Conservation (phyloP, 208 protist species). For the Novymonas esmeraldas region DNA sequence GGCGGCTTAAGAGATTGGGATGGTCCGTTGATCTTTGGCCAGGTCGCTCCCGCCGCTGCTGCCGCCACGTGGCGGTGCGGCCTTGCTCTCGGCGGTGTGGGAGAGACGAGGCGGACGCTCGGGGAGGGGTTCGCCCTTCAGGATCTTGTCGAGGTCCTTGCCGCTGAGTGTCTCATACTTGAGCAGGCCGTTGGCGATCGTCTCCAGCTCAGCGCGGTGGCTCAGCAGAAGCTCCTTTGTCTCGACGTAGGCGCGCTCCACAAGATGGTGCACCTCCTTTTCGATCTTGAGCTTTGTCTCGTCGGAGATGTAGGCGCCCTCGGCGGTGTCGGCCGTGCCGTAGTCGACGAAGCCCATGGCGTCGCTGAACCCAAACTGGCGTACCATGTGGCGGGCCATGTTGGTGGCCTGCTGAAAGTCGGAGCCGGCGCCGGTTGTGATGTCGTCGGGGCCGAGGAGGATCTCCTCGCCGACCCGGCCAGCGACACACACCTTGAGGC, state of each 20-base stretch:
- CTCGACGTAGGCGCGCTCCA: constrained; percentile 78
- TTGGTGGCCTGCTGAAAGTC: constrained; percentile 93
- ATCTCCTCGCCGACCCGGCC: constrained; percentile 97
- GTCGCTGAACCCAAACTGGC: constrained; percentile 91
- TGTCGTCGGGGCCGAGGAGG: constrained; percentile 93
- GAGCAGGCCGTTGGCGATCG: constrained; percentile 82
- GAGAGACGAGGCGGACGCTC: constrained; percentile 34
- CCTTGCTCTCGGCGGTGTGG: constrained; percentile 21
- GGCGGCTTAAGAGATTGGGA: constrained; percentile 42
- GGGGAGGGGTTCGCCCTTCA: constrained; percentile 79
- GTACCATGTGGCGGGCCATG: constrained; percentile 90
- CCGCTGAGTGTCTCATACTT: constrained; percentile 87
- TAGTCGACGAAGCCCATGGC: constrained; percentile 89
- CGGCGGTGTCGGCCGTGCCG: constrained; percentile 64
- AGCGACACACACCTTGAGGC: constrained; percentile 87
- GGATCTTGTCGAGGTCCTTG: constrained; percentile 75
- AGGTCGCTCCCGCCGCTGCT: constrained; percentile 22
- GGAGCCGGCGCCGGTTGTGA: constrained; percentile 92
- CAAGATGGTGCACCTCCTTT: constrained; percentile 67
- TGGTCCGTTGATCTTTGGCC: constrained; percentile 19
- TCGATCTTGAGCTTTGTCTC: constrained; percentile 91
- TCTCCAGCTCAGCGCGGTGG: constrained; percentile 71
- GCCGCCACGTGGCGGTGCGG: constrained; percentile 9
- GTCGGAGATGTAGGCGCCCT: constrained; percentile 92
- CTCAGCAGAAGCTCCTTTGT: constrained; percentile 66